Base-by-base conservation (phyloP, 108 stramenopile species). In the Nitzschia sp. region DNA sequence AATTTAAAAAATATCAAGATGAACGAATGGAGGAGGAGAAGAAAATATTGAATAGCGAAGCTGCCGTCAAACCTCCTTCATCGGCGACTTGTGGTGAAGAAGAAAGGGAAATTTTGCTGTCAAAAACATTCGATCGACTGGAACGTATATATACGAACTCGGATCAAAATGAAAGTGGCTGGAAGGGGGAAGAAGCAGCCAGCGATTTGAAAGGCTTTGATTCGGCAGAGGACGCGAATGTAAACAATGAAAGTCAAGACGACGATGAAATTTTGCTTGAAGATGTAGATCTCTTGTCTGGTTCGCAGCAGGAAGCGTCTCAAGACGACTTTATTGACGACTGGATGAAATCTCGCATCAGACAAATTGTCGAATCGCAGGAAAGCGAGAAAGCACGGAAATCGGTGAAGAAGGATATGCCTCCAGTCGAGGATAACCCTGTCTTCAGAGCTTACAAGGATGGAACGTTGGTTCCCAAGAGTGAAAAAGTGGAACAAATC, bases 381-480 rank as follows among this genome's bases (percentile, higher is more conserved):
- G 71, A 60, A 26, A 66, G 54, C 31, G 32, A 74, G 9, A 47
- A 68, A 47, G 48, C 46, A 29, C 34, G 61, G 32, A 29, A 74
- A 15, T 26, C 25, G n/a, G 46, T 63, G 9, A 33, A 64, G 31
- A 59, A 70, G 69, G 78, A 74, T 25, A 54, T 60, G 59, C 53
- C 53, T 1, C 49, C 61, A 3, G 80, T 92, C 47, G 82, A 86
- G 35, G 87, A 90, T 29, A 93, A 93, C 70, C 84, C 89, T 18
- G 49, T 93, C 29, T 90, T 93, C 59, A 72, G 78, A 48, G 71
- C 82, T 17, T 84, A 84, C 36, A 76, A 76, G 55, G 66, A 81
- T 2, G 80, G 75, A 3, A 76, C 64, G 0, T 66, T 81, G 45
- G 59, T 55, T 6, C 35, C 77, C 78, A 35, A 55, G 66, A 45